These are phyloP conservation scores for Wickerhamiella nectarea DNA, from an alignment of 805 yeast genomes.

Conservation along the genomic window DNA sequence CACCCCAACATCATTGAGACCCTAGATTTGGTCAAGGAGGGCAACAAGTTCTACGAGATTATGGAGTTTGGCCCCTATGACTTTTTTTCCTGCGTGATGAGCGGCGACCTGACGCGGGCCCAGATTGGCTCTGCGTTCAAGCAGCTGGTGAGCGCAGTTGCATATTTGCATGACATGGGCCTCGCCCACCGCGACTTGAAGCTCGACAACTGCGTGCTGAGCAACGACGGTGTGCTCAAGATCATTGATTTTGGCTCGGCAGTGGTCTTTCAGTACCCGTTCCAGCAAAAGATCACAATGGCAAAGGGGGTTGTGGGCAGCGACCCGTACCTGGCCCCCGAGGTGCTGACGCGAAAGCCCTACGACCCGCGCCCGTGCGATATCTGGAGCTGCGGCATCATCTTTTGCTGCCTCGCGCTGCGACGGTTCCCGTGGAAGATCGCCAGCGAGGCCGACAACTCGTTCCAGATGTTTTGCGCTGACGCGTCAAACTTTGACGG, in stretches of 20 bases:
- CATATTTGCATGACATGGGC: slow-evolving; percentile 65
- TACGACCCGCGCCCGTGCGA: slow-evolving; percentile 86
- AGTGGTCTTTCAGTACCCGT: slow-evolving; percentile 60
- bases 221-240: slow-evolving; percentile 59
- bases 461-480: slow-evolving; percentile 47
- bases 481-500: slow-evolving; percentile 21
- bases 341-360: slow-evolving; percentile 42
- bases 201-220: slow-evolving; percentile 85
- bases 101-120: slow-evolving; percentile 54
- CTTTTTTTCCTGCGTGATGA: slow-evolving; percentile 86
- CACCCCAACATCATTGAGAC: slow-evolving; percentile 76
- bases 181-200: slow-evolving; percentile 88
- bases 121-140: slow-evolving; percentile 73
- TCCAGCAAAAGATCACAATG: slow-evolving; percentile 39
- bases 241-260: slow-evolving; percentile 92
- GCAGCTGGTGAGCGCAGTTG: slow-evolving; percentile 65
- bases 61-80: slow-evolving; percentile 92
- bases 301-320: slow-evolving; percentile 88
- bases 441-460: slow-evolving; percentile 63
- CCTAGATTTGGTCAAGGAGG: slow-evolving; percentile 62
- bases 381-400: slow-evolving; percentile 87
- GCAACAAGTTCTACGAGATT: slow-evolving; percentile 49
- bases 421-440: slow-evolving; percentile 92
- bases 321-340: slow-evolving; percentile 93
- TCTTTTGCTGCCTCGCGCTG: slow-evolving; percentile 79